phyloP scores from a whole-genome alignment of 306 rosid species.

The Astragalus glycyphyllos region DNA sequence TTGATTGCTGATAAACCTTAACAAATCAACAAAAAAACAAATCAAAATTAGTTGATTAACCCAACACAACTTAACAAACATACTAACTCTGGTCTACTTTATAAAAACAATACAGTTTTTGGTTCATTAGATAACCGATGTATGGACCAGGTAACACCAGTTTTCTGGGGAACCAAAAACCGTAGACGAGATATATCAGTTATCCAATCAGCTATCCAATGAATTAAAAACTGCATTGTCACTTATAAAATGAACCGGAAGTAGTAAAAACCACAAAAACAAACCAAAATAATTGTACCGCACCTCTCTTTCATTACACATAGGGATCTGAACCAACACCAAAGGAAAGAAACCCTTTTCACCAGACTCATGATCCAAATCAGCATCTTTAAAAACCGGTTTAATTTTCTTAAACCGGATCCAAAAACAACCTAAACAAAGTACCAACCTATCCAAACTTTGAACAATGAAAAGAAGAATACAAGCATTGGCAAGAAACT shows the following conservation, averaged over 20 bases:
- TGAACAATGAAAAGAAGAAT: conserved; percentile 75
- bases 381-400: conserved; percentile 58
- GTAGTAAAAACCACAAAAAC: neutral
- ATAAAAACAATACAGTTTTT: too few relatives aligned
- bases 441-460: conserved; percentile 78
- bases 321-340: conserved; percentile 96
- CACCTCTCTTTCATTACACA: conserved; percentile 93
- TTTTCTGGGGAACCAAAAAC: too few relatives aligned
- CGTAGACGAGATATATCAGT: too few relatives aligned
- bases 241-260: too few relatives aligned
- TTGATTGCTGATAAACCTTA: conserved; percentile 91
- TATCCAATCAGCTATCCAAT: too few relatives aligned
- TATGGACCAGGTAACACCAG: too few relatives aligned
- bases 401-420: conserved; percentile 76
- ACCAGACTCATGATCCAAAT: conserved; percentile 71
- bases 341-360: conserved; percentile 76
- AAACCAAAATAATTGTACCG: neutral
- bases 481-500: conserved; percentile 75
- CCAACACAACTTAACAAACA: neutral
- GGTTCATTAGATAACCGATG: too few relatives aligned
- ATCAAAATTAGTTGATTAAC: conserved; percentile 21
- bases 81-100: too few relatives aligned
- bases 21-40: conserved; percentile 5
- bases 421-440: conserved; percentile 92
- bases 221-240: too few relatives aligned